Conservation (phyloP, 305 asterid genomes). For the Fraxinus ornus region DNA sequence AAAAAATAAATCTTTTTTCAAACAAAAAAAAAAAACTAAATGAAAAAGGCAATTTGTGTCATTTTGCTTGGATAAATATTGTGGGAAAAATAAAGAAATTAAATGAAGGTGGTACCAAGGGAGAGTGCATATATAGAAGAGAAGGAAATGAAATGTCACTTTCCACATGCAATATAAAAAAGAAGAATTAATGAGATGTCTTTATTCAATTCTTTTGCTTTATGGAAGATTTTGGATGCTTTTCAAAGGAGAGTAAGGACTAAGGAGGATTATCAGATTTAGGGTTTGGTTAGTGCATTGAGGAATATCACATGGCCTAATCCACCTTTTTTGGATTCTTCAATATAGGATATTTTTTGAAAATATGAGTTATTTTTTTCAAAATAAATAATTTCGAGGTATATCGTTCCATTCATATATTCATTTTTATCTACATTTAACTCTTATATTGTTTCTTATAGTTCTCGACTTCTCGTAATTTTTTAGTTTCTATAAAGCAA, state of each 20-base stretch:
- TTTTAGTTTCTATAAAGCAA: too few species aligned
- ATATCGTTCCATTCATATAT: not conserved
- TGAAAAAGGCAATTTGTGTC: not conserved
- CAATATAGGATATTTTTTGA: not conserved
- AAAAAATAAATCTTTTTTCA: not conserved
- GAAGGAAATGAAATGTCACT: not conserved
- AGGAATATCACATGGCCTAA: conserved; percentile 9
- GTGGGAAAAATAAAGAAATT: not conserved
- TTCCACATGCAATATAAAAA: conserved; percentile 11
- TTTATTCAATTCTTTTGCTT: conserved; percentile 5
- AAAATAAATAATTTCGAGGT: too few species aligned
- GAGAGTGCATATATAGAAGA: not conserved
- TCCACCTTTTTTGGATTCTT: not conserved
- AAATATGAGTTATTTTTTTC: too few species aligned
- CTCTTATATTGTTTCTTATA: too few species aligned
- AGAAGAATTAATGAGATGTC: not conserved
- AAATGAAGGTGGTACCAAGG: not conserved
- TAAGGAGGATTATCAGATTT: not conserved
- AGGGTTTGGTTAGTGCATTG: conserved; percentile 4
- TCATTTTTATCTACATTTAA: not conserved
- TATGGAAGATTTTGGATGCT: conserved; percentile 10
- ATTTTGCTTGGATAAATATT: not conserved
- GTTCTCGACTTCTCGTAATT: not conserved
- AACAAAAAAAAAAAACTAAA: too few species aligned
- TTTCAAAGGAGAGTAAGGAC: not conserved